These are phyloP conservation scores for Daldinia bambusicola DNA, from an alignment of 495 filamentous ascomycete species.

Conservation along the genomic window DNA sequence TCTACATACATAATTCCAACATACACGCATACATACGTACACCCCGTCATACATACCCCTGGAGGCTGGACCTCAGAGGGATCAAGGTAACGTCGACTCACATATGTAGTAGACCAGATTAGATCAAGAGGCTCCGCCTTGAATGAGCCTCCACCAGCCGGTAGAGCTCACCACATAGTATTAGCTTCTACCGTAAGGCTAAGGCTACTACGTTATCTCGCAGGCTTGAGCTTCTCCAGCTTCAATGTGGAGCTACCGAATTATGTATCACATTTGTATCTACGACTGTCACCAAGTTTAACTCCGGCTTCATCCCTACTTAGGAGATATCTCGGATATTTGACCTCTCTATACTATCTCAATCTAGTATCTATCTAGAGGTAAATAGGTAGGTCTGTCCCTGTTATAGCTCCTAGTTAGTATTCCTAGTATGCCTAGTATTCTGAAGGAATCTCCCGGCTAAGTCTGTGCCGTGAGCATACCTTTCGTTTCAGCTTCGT, in stretches of 20 bases:
- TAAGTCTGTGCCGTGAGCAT: not conserved
- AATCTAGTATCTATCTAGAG: too few species aligned
- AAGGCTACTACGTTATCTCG: not conserved
- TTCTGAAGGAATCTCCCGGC: not conserved
- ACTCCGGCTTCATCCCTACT: not conserved
- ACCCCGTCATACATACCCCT: not conserved
- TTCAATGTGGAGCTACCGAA: not conserved
- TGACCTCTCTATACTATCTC: not conserved
- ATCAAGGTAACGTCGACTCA: conserved; percentile 3
- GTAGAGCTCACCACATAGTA: not conserved
- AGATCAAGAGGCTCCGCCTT: conserved; percentile 2
- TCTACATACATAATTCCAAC: not conserved
- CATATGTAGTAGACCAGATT: conserved; percentile 3
- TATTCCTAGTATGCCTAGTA: not conserved
- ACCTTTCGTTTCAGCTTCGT: not conserved
- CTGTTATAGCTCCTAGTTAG: too few species aligned
- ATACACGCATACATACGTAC: not conserved
- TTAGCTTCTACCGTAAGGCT: not conserved
- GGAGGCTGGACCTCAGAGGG: not conserved
- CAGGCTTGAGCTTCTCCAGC: not conserved
- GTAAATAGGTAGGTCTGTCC: too few species aligned
- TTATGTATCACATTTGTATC: not conserved
- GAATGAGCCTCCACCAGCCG: not conserved
- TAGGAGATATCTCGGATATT: not conserved
- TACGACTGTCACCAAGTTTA: not conserved